These are phyloP conservation scores for Camillea tinctor DNA, from an alignment of 2,329 filamentous ascomycete genomes.

Conservation along the genomic window DNA sequence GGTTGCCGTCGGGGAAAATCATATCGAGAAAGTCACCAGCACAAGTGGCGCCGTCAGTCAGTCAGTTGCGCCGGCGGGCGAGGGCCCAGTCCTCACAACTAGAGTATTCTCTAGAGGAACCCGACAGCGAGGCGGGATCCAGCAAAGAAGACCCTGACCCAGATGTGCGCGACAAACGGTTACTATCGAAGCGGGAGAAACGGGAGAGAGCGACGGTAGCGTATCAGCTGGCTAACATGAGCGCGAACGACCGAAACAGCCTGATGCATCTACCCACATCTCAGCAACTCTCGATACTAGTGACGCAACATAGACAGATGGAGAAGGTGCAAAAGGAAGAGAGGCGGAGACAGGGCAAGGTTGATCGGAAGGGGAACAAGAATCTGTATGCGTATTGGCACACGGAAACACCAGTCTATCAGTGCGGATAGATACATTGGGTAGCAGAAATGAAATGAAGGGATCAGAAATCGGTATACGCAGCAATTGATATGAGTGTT, in stretches of 20 bases:
- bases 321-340: slow-evolving; percentile 28
- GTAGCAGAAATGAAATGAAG: too few species aligned
- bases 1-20: slow-evolving; percentile 26
- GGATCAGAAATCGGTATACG: too few species aligned
- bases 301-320: slow-evolving; percentile 18
- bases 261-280: slow-evolving; percentile 22
- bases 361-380: slow-evolving; percentile 36
- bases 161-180: slow-evolving; percentile 7
- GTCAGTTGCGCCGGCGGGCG: slow-evolving; percentile 14
- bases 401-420: slow-evolving; percentile 33
- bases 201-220: slow-evolving; percentile 16
- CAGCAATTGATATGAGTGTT: too few species aligned
- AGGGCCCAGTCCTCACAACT: slow-evolving; percentile 13
- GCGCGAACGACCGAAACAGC: slow-evolving; percentile 21
- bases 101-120: slow-evolving; percentile 10
- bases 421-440: slow-evolving; percentile 26
- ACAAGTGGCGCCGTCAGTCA: slow-evolving; percentile 10
- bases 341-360: slow-evolving; percentile 23
- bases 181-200: slow-evolving; percentile 23
- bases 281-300: slow-evolving; percentile 23
- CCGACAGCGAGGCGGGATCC: slow-evolving; percentile 3
- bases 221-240: slow-evolving; percentile 22
- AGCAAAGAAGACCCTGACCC: slow-evolving; percentile 11
- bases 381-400: slow-evolving; percentile 35
- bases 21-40: slow-evolving; percentile 22